phyloP scores from a whole-genome alignment of 495 filamentous ascomycete genomes.

The Rusavskia elegans region DNA sequence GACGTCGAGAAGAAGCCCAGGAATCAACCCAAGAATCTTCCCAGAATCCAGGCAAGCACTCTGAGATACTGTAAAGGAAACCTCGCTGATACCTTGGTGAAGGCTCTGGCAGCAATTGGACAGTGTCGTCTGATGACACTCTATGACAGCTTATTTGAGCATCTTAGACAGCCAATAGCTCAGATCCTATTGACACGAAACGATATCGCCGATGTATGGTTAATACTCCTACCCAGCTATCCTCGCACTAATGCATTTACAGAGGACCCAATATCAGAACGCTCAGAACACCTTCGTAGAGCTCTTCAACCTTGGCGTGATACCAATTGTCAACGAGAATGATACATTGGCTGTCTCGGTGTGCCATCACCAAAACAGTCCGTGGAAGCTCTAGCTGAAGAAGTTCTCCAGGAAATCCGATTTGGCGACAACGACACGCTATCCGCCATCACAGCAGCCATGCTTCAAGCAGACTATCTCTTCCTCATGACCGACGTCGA shows the following conservation, averaged over 20 bases:
- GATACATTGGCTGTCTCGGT: constrained; percentile 86
- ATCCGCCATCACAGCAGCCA: constrained; percentile 88
- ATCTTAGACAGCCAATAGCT: constrained; percentile 76
- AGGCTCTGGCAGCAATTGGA: constrained; percentile 90
- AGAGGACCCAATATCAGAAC: constrained; percentile 90
- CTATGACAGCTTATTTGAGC: constrained; percentile 83
- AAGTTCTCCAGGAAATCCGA: constrained; percentile 66
- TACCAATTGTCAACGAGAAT: constrained; percentile 98
- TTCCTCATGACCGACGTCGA: constrained; percentile 99
- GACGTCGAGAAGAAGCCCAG: constrained; percentile 80
- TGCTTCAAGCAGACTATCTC: constrained; percentile 92
- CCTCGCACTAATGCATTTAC: constrained; percentile 6
- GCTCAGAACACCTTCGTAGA: constrained; percentile 87
- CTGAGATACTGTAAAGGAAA: background rate
- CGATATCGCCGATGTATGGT: constrained; percentile 80
- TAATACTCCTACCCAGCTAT: background rate
- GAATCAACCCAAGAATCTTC: constrained; percentile 72
- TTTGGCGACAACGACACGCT: constrained; percentile 98
- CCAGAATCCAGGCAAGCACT: constrained; percentile 53
- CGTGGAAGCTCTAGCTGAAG: constrained; percentile 2
- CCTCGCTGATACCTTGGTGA: background rate
- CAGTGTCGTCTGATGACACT: constrained; percentile 91
- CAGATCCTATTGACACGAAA: constrained; percentile 93
- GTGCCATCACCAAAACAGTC: constrained; percentile 7
- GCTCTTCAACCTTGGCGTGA: constrained; percentile 85